Base-by-base conservation (phyloP, 2,329 filamentous ascomycete genomes). In the Neofusicoccum laricinum region DNA sequence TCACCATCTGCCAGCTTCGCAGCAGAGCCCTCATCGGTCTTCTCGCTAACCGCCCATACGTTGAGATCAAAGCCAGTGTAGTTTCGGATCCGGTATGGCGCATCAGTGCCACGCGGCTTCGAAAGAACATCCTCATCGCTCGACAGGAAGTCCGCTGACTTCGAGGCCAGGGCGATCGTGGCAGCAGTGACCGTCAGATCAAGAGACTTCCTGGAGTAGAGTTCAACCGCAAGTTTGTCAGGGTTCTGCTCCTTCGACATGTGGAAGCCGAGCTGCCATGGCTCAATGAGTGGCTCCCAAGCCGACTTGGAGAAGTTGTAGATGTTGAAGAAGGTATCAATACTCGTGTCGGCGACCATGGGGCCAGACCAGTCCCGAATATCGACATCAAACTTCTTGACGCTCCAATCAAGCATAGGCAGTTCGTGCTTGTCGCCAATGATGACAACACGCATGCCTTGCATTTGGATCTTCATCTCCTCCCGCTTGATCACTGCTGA, bases 271-370 rank as follows among this genome's bases (percentile, higher is more conserved):
- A 98, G 83, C 69, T 94, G 88, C 95, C 95, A 99, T 7, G 96
- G 96, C 75, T 99, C 95, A 30, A 99, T 87, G 38, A 99, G 80
- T 2, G 95, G 95, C 76, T 99, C 95, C 95, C 95, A 99, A 3
- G 93, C 92, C 0, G 95, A 99, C 76, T 99, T 99, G 14, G 95
- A 95, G 78, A 99, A 99, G 77, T 99, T 99, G 82, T 97, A 99
- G 30, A 99, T 90, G 71, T 98, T 99, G 70, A 96, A 86, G 76
- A 97, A 97, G 68, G 94, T 92, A 67, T 97, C 92, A 53, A 99
- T 88, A n/a, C 87, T 90, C 0, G 92, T 91, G 73, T 97, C 92
- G 0, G 92, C 94, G 71, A 89, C 93, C 76, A 99, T 84, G 21
- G 89, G 90, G 4, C 88, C 89, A 1, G 94, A 94, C 95, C 95